Base-by-base conservation (phyloP, 495 filamentous ascomycete species). In the Xylaria intraflava region DNA sequence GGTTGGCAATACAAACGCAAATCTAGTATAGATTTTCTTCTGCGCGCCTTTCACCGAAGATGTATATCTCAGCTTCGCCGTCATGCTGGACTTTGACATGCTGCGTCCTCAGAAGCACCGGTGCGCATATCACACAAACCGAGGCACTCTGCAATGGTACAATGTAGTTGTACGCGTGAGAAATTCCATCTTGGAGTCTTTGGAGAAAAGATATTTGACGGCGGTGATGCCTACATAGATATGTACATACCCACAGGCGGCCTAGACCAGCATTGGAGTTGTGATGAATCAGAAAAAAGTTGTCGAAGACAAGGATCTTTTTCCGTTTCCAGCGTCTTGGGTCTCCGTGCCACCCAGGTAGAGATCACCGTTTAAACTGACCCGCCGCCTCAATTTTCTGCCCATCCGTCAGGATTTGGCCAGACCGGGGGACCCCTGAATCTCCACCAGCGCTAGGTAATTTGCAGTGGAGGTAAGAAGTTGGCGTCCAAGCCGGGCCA, bases 131-230 rank as follows among this genome's bases (percentile, higher is more conserved):
- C n/a, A 56, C 61, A 17, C 67, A 69, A 12, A 72, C 68, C 2
- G 45, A 60, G 22, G 63, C 61, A 5, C 29, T 67, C 2, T 19
- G 55, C 26, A 78, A 78, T 44, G 65, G 74, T 30, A 56, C 72
- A 16, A 70, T n/a, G n/a, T n/a, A n/a, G n/a, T n/a, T n/a, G 66
- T 19, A 71, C 73, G 2, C 71, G 72, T 52, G 74, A 74, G 14
- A 70, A 74, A 49, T 75, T 72, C 38, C 73, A 78, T 56, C 69
- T 78, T 46, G 73, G 74, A 22, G 58, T 75, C 1, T 56, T 78
- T n/a, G n/a, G n/a, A 22, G 76, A 78, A 54, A 73, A 75, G 48
- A 66, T 65, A 0, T 65, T 69, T 0, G 66, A 62, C 12, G 62
- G 61, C 11, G 55, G 62, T 11, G 65, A 51, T 12, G 69, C 77